These are phyloP conservation scores for Botrytis sinoallii DNA, from an alignment of 2,329 filamentous ascomycete genomes.

Conservation along the genomic window DNA sequence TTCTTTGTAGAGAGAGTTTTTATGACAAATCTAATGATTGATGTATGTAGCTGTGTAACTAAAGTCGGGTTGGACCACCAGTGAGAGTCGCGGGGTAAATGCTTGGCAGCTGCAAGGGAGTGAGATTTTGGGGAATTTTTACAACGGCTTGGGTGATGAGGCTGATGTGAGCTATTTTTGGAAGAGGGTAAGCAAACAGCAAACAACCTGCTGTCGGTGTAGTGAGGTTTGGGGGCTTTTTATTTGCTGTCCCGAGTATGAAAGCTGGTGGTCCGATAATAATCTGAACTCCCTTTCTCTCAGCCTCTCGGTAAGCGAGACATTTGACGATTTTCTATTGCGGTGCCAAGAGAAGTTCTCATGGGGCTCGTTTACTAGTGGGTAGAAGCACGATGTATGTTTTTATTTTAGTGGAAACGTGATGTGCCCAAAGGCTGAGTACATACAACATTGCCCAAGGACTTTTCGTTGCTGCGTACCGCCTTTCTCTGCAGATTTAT, in stretches of 20 bases:
- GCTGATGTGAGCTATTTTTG: slow-evolving; percentile 8
- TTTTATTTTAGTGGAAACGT: background rate
- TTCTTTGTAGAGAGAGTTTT: background rate
- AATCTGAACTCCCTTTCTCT: background rate
- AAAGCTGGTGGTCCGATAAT: background rate
- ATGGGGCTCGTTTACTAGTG: background rate
- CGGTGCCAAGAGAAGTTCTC: background rate
- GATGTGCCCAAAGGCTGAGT: background rate
- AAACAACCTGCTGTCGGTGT: background rate
- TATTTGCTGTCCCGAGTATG: background rate
- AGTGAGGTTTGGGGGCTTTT: background rate
- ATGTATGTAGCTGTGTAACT: background rate
- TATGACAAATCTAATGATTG: background rate
- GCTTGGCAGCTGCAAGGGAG: background rate
- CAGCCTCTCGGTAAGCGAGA: background rate
- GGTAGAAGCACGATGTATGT: background rate
- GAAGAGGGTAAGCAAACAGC: background rate
- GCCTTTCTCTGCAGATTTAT: background rate
- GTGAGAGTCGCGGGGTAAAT: background rate
- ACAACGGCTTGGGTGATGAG: background rate
- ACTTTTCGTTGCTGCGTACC: background rate
- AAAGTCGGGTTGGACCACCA: background rate
- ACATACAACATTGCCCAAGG: too few species aligned
- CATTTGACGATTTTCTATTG: background rate
- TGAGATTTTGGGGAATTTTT: background rate